Conservation (phyloP, 371 early-diverging fungal species). For the Mucor sp. region DNA sequence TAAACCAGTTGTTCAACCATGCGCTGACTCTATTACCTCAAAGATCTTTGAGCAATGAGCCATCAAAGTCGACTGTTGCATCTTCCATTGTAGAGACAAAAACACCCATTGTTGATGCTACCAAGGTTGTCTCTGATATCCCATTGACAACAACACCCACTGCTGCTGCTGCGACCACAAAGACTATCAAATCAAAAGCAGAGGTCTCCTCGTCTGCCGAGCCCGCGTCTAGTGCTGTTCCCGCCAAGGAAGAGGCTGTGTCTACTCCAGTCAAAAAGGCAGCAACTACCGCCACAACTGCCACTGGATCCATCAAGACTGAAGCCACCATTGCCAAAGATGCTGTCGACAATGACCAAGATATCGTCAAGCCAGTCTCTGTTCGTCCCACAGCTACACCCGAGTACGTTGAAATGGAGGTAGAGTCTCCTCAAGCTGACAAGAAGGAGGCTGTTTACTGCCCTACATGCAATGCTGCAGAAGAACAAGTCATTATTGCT, state of each 20-base stretch:
- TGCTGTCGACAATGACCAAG: not conserved
- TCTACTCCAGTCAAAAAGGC: not conserved
- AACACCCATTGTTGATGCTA: not conserved
- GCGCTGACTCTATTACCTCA: not conserved
- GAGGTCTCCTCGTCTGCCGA: not conserved
- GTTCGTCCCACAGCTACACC: not conserved
- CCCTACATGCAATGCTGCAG: conserved; percentile 4
- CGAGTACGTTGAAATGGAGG: not conserved
- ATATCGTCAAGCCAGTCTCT: not conserved
- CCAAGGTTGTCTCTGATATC: not conserved
- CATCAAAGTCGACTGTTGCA: not conserved
- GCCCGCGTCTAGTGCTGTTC: not conserved
- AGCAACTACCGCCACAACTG: not conserved
- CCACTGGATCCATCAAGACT: not conserved
- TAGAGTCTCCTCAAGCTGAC: not conserved
- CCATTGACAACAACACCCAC: not conserved
- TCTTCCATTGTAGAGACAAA: conserved; percentile 2
- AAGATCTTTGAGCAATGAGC: not conserved
- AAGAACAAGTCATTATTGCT: conserved; percentile 5
- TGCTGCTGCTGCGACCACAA: not conserved
- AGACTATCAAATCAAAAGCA: not conserved
- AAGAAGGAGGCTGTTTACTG: conserved; percentile 5
- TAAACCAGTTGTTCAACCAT: not conserved
- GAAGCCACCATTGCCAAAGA: not conserved
- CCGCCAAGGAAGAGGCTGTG: not conserved